These are phyloP conservation scores for Cystobasidium slooffiae DNA, from an alignment of 1,284 basidiomycete species.

Conservation along the genomic window DNA sequence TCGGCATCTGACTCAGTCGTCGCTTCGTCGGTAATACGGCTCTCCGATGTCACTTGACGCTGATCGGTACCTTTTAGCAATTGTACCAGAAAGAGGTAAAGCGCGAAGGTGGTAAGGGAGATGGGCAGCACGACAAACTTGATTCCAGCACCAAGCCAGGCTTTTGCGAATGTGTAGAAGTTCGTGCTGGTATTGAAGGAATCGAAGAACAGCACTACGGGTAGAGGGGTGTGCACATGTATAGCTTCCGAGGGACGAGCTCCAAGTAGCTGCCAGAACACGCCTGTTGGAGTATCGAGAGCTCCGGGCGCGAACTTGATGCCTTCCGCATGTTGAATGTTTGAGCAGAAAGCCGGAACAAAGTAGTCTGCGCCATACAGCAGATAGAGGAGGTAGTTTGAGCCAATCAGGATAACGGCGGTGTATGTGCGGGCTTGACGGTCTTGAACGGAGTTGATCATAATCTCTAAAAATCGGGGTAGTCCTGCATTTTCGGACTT, in stretches of 20 bases:
- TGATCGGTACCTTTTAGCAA: conserved; percentile 89
- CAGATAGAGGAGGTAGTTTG: conserved; percentile 31
- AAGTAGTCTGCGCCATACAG: conserved; percentile 52
- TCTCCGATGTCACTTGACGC: conserved; percentile 70
- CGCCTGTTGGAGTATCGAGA: conserved; percentile 53
- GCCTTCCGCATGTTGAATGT: conserved; percentile 31
- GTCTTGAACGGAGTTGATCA: conserved; percentile 30
- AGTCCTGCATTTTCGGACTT: neutral
- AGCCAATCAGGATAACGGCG: conserved; percentile 32
- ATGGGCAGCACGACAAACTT: conserved; percentile 87
- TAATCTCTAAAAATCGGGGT: neutral
- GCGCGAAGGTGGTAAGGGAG: conserved; percentile 69
- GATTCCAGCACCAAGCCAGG: conserved; percentile 69
- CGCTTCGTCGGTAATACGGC: neutral
- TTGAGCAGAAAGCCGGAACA: conserved; percentile 53
- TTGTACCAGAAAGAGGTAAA: conserved; percentile 83
- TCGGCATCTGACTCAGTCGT: neutral
- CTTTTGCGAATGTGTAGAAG: conserved; percentile 61
- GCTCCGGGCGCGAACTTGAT: conserved; percentile 45
- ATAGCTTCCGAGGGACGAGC: conserved; percentile 70
- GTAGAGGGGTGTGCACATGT: conserved; percentile 79
- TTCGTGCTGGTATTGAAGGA: conserved; percentile 55
- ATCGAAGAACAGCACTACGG: conserved; percentile 73
- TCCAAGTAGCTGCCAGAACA: conserved; percentile 79
- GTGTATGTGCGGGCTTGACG: conserved; percentile 36